Conservation (phyloP, 1,284 basidiomycete species). For the Naganishia sp. region DNA sequence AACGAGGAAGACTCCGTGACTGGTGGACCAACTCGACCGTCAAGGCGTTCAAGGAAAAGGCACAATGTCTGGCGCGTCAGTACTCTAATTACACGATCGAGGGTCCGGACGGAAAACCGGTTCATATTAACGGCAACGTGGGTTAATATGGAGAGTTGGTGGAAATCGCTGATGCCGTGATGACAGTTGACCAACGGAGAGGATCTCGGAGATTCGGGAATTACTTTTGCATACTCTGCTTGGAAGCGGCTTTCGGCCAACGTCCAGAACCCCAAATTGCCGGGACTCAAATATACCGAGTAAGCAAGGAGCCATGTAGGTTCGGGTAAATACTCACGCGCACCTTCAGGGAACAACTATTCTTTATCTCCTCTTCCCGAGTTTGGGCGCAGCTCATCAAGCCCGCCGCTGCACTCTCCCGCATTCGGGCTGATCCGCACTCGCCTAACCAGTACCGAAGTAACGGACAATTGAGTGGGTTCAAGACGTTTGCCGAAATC, state of each 20-base stretch:
- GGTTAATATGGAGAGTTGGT: constrained; percentile 37
- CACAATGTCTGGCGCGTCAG: constrained; percentile 85
- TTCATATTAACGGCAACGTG: constrained; percentile 78
- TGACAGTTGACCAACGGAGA: constrained; percentile 70
- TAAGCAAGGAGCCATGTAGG: background rate
- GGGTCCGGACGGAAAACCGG: constrained; percentile 77
- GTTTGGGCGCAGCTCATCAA: constrained; percentile 45
- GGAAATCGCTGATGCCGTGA: constrained; percentile 23
- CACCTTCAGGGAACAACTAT: constrained; percentile 72
- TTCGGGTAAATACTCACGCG: background rate
- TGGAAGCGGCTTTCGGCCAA: constrained; percentile 64
- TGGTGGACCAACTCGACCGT: constrained; percentile 80
- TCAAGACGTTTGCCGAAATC: constrained; percentile 51
- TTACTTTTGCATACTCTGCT: constrained; percentile 82
- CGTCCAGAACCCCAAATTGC: constrained; percentile 65
- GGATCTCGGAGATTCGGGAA: constrained; percentile 83
- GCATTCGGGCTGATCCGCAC: constrained; percentile 83
- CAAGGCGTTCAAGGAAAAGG: constrained; percentile 75
- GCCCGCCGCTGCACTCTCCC: constrained; percentile 62
- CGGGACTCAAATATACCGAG: constrained; percentile 74
- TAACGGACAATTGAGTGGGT: constrained; percentile 70
- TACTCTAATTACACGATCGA: constrained; percentile 81
- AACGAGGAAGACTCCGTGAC: constrained; percentile 62
- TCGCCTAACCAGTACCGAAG: constrained; percentile 76
- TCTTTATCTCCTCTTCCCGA: constrained; percentile 77